Percentiles rank a stretch among this genome's conserved stretches.
Evolutionary conservation across 345 rosid genomes (phyloP).

Genomic region (Clarkia xantiana): DNA sequence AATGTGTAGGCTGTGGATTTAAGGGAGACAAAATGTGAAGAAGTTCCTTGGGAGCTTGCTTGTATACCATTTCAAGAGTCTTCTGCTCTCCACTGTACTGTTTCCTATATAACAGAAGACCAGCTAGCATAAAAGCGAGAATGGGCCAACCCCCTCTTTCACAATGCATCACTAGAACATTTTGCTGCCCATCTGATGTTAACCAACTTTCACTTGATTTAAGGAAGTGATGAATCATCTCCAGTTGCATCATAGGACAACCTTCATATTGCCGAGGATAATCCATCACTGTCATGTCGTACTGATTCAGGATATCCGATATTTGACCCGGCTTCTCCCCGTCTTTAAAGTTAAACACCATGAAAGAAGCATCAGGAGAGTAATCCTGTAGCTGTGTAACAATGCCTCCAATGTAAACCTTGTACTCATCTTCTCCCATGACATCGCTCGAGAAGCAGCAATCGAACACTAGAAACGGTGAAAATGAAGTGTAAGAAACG

Average conservation of each 20-base stretch:
- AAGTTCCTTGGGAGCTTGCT: slow-evolving; percentile 94
- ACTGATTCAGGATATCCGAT: slow-evolving; percentile 69
- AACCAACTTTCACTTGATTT: slow-evolving; percentile 94
- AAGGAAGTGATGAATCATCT: slow-evolving; percentile 93
- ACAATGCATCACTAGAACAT: slow-evolving; percentile 89
- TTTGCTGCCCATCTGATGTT: slow-evolving; percentile 83
- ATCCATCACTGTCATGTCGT: slow-evolving; percentile 99
- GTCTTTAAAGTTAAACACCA: slow-evolving; percentile 95
- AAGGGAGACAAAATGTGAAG: slow-evolving; percentile 69
- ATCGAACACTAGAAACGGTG: slow-evolving; percentile 59
- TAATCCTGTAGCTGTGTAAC: slow-evolving; percentile 90
- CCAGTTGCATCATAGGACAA: slow-evolving; percentile 78
- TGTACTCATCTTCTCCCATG: slow-evolving; percentile 88
- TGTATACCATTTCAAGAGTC: slow-evolving; percentile 97
- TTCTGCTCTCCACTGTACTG: slow-evolving; percentile 90
- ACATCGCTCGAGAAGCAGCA: slow-evolving; percentile 96
- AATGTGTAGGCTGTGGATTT: slow-evolving; percentile 85
- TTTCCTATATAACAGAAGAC: slow-evolving; percentile 67
- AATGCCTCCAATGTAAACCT: slow-evolving; percentile 82
- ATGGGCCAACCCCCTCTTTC: slow-evolving; percentile 98
- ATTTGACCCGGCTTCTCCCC: slow-evolving; percentile 87
- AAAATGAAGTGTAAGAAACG: neutral
- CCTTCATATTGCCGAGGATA: slow-evolving; percentile 92
- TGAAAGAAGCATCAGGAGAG: slow-evolving; percentile 90
- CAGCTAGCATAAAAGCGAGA: slow-evolving; percentile 93